phyloP scores from a whole-genome alignment of 1,139 yeast genomes.

The Suhomyces kunorum region DNA sequence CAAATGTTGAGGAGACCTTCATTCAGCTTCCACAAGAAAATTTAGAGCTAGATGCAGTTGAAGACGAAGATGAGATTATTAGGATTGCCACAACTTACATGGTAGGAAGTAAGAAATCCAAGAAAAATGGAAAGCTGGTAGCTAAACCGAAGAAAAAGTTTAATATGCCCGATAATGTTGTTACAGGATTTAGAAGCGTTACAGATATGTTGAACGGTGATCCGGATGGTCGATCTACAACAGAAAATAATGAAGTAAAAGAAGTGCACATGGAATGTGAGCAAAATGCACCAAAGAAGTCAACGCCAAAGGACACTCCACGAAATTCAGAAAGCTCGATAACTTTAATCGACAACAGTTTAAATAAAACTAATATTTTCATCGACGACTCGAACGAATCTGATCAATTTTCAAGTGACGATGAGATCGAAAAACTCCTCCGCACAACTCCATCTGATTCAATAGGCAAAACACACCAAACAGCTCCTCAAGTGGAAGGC shows the following conservation, averaged over 20 bases:
- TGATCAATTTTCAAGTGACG: slow-evolving; percentile 11
- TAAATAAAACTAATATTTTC: not conserved
- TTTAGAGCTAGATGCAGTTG: slow-evolving; percentile 49
- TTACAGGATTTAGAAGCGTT: slow-evolving; percentile 67
- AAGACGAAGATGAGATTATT: slow-evolving; percentile 71
- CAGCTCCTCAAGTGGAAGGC: too few species aligned
- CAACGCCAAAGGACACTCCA: too few species aligned
- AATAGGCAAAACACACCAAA: not conserved
- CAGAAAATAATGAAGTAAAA: slow-evolving; percentile 12
- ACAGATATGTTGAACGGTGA: slow-evolving; percentile 36
- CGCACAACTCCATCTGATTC: not conserved
- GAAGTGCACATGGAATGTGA: too few species aligned
- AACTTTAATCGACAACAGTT: too few species aligned
- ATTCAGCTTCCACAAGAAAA: slow-evolving; percentile 76
- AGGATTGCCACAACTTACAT: slow-evolving; percentile 57
- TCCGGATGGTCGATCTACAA: slow-evolving; percentile 6
- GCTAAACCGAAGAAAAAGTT: slow-evolving; percentile 42
- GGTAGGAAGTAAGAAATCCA: slow-evolving; percentile 29
- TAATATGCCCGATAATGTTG: slow-evolving; percentile 79
- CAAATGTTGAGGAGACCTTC: slow-evolving; percentile 54
- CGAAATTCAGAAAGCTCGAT: too few species aligned
- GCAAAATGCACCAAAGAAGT: too few species aligned
- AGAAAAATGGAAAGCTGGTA: slow-evolving; percentile 18
- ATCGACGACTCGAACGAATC: slow-evolving; percentile 2
- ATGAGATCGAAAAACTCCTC: slow-evolving; percentile 7